Percentiles rank a stretch among this genome's conserved stretches.
Evolutionary conservation across 331 rosid species (phyloP).

Genomic region (Stylosanthes scabra): DNA sequence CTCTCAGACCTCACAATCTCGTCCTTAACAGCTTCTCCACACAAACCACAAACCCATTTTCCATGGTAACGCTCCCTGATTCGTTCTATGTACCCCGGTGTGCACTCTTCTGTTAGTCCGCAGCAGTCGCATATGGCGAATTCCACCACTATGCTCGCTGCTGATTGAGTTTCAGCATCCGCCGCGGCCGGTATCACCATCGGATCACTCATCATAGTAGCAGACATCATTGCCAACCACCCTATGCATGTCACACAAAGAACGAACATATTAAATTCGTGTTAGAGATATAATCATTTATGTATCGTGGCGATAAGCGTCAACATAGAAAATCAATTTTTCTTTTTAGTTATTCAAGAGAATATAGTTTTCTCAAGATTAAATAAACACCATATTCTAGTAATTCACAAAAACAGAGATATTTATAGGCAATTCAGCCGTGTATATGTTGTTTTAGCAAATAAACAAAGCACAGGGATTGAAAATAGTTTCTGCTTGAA

Average conservation of each 20-base stretch:
- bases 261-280: neutral
- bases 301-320: too few relatives aligned
- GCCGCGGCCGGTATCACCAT: constrained; percentile 53
- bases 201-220: constrained; percentile 68
- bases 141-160: constrained; percentile 60
- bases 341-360: too few relatives aligned
- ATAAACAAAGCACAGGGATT: constrained; percentile 12
- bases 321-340: too few relatives aligned
- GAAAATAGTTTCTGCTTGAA: constrained; percentile 6
- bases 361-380: too few relatives aligned
- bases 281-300: too few relatives aligned
- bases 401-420: neutral
- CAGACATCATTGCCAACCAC: constrained; percentile 77
- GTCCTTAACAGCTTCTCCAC: constrained; percentile 87
- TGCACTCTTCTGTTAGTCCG: constrained; percentile 93
- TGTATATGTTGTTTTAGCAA: neutral
- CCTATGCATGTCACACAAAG: constrained; percentile 41
- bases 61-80: constrained; percentile 74
- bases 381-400: too few relatives aligned
- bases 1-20: constrained; percentile 82
- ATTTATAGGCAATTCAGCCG: neutral
- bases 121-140: constrained; percentile 88
- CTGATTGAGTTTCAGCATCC: constrained; percentile 61
- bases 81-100: constrained; percentile 81
- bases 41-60: constrained; percentile 94